Percentiles rank a stretch among this genome's conserved stretches.
Conservation (phyloP, 208 protist genomes). For the Leishmania martiniquensis region DNA sequence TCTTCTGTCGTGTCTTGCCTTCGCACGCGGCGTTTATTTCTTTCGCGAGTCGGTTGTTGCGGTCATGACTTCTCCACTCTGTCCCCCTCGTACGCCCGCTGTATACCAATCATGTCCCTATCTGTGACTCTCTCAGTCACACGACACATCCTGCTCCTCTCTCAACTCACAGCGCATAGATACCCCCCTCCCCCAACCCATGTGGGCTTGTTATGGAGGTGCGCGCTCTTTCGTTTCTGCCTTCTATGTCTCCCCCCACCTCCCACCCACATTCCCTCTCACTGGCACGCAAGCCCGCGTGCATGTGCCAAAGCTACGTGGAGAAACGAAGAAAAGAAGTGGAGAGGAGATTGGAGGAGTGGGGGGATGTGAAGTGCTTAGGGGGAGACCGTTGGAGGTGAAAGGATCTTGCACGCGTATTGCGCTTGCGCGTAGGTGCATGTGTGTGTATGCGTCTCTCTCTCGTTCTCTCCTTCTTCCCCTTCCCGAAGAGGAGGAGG, state of each 20-base stretch:
- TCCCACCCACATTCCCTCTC: not conserved
- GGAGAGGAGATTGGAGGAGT: not conserved
- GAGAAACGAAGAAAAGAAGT: not conserved
- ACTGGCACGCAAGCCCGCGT: not conserved
- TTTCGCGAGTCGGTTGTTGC: not conserved
- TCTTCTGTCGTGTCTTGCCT: not conserved
- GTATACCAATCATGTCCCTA: not conserved
- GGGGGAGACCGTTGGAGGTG: too few relatives aligned
- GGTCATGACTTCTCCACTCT: not conserved
- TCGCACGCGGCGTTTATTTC: too few relatives aligned
- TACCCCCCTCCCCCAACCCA: not conserved
- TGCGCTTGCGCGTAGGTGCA: slow-evolving; percentile 4
- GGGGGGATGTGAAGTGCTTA: too few relatives aligned
- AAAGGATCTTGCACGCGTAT: slow-evolving; percentile 5
- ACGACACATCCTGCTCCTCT: not conserved
- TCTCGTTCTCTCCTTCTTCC: not conserved
- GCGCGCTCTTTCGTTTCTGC: not conserved
- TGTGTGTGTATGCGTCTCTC: slow-evolving; percentile 10
- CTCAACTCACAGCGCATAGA: not conserved
- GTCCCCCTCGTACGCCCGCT: not conserved
- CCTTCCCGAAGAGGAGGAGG: too few relatives aligned
- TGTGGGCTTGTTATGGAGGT: too few relatives aligned
- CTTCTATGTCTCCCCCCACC: not conserved
- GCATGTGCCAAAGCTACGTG: not conserved
- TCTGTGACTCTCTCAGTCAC: not conserved